Conservation (phyloP, 805 yeast species). For the Zygosaccharomyces siamensis region DNA sequence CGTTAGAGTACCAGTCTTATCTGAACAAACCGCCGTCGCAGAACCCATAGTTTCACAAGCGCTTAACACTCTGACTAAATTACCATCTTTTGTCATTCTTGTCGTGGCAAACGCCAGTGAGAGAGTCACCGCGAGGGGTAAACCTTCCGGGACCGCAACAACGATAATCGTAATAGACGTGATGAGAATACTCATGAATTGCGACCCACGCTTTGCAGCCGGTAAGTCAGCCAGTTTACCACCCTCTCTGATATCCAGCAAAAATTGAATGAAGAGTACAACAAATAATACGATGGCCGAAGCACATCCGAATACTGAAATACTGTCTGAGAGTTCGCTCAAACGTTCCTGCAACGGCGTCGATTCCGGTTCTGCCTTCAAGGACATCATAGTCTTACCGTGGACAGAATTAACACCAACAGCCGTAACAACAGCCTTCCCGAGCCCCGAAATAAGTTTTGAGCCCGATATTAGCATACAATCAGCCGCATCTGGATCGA, state of each 20-base stretch:
- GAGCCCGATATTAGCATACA: constrained; percentile 90
- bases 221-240: constrained; percentile 43
- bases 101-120: constrained; percentile 98
- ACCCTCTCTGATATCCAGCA: constrained; percentile 41
- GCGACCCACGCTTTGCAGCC: constrained; percentile 75
- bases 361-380: constrained; percentile 68
- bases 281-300: constrained; percentile 80
- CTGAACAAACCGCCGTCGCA: constrained; percentile 95
- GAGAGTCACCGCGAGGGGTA: constrained; percentile 94
- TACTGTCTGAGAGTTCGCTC: constrained; percentile 80
- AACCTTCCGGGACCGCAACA: constrained; percentile 99
- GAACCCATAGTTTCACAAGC: constrained; percentile 99
- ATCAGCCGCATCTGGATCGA: constrained; percentile 45
- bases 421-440: constrained; percentile 80
- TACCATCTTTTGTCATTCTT: constrained; percentile 94
- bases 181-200: constrained; percentile 78
- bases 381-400: constrained; percentile 84
- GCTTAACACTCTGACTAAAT: constrained; percentile 86
- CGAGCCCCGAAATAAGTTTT: constrained; percentile 80
- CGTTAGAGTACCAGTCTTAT: constrained; percentile 95
- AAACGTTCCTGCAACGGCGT: constrained; percentile 88
- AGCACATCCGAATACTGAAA: constrained; percentile 87
- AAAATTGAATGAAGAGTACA: constrained; percentile 71
- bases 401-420: constrained; percentile 87
- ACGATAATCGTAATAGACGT: constrained; percentile 90